Percentiles rank a stretch among this genome's conserved stretches.
These are phyloP conservation scores for Fusarium pseudograminearum DNA, from an alignment of 2,329 filamentous ascomycete genomes.

Conservation along the genomic window DNA sequence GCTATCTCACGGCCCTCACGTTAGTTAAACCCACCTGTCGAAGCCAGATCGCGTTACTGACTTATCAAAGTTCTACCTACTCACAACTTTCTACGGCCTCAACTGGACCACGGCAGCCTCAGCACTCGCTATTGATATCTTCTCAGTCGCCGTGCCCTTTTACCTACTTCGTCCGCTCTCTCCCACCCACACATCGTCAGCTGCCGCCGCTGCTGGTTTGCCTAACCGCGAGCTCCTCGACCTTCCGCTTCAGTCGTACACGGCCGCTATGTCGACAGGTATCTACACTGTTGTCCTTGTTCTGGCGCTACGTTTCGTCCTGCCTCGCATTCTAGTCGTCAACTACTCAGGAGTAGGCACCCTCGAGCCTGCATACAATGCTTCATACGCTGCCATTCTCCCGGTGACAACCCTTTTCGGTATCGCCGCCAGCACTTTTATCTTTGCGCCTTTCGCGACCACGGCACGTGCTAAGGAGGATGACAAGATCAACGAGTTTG, in stretches of 20 bases:
- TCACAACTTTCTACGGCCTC: conserved; percentile 82
- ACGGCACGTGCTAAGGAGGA: conserved; percentile 63
- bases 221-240: conserved; percentile 77
- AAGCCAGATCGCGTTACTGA: conserved; percentile 22
- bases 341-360: conserved; percentile 80
- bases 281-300: conserved; percentile 83
- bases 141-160: conserved; percentile 79
- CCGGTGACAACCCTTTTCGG: conserved; percentile 72
- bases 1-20: conserved; percentile 79
- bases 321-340: conserved; percentile 78
- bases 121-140: conserved; percentile 74
- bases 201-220: conserved; percentile 54
- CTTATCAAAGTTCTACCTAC: conserved; percentile 72
- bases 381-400: conserved; percentile 70
- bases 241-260: conserved; percentile 70
- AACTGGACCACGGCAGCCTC: conserved; percentile 69
- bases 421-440: conserved; percentile 77
- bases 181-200: conserved; percentile 69
- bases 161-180: conserved; percentile 77
- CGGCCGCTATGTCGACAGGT: conserved; percentile 74
- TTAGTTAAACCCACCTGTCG: conserved; percentile 54
- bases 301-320: conserved; percentile 74
- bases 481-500: conserved; percentile 65
- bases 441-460: conserved; percentile 77
- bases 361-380: conserved; percentile 74